Conservation (phyloP, 1,139 yeast species). For the Saccharomyces hybrid region DNA sequence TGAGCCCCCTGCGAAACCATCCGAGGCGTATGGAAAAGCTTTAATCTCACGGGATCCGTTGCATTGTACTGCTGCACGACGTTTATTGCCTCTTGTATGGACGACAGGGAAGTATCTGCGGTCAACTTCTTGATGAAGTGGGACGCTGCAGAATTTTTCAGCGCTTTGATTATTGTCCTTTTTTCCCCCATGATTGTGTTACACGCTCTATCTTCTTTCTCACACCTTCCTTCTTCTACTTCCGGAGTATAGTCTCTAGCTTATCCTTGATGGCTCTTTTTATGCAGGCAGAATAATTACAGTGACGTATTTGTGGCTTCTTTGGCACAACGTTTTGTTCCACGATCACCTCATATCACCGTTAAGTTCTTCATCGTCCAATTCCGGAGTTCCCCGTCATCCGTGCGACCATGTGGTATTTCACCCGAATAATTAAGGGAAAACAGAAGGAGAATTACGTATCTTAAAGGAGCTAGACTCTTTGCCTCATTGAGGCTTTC, state of each 20-base stretch:
- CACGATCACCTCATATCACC: background rate
- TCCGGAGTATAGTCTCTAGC: background rate
- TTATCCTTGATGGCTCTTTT: background rate
- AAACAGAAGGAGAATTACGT: background rate
- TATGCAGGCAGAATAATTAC: background rate
- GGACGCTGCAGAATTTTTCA: conserved; percentile 9
- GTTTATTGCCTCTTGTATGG: conserved; percentile 7
- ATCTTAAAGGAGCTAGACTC: background rate
- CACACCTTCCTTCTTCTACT: background rate
- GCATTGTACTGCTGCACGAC: conserved; percentile 3
- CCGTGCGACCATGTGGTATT: background rate
- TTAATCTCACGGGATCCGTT: conserved; percentile 5
- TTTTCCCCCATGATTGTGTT: conserved; percentile 7
- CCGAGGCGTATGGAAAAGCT: conserved; percentile 49
- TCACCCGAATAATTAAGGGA: background rate
- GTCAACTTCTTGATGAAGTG: conserved; percentile 10
- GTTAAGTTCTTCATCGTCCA: background rate
- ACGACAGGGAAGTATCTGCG: conserved; percentile 11
- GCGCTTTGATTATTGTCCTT: conserved; percentile 6
- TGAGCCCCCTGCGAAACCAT: conserved; percentile 51
- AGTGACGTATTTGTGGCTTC: background rate
- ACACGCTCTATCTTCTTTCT: background rate
- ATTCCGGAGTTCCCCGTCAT: background rate
- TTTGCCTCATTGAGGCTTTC: background rate
- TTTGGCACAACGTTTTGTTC: too few relatives aligned